Base-by-base conservation (phyloP, 768 basidiomycete species). In the Neoboletus magnificus region DNA sequence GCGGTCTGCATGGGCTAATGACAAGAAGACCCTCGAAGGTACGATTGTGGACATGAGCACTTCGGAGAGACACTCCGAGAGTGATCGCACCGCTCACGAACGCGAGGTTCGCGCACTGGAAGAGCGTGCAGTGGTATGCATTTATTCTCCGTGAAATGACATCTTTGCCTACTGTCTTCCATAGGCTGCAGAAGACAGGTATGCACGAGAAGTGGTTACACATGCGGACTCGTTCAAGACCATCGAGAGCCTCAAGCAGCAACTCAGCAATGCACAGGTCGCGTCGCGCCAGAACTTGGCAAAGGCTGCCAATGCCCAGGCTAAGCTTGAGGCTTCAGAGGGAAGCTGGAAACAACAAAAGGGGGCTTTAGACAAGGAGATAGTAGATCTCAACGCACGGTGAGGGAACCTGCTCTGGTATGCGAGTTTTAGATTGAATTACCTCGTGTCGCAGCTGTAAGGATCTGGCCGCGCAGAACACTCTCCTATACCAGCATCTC, bases 191-290 rank as follows among this genome's bases (percentile, higher is more conserved):
- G 90, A 94, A 66, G 87, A 89, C 49, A 82, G 86, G 52, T 93
- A 93, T 62, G 80, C 85, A 5, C 79, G 84, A 48, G 92, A 92
- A 66, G 81, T 94, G n/a, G 74, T 94, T 32, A 77, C 89, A 1
- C 93, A 95, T 67, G 92, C 93, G 0, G 91, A 93, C 22, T 80
- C 88, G 0, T 87, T 94, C 77, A 91, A 91, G 72, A 58, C 75
- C 13, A 79, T 91, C 12, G 82, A 86, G 12, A 73, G 64, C 11
- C 73, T 92, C 58, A 88, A 85, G 67, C 77, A 82, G 48, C 82
- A 91, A 40, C 74, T 94, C 4, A 65, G 76, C 16, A 65, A 69
- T 13, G 72, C 79, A 4, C 84, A 87, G 62, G 66, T 74, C 2
- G 65, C 79, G 10, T 79, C 82, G 10, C 78, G 87, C 13, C 84